Conservation (phyloP, 2,329 filamentous ascomycete species). For the Penicillium sp. region DNA sequence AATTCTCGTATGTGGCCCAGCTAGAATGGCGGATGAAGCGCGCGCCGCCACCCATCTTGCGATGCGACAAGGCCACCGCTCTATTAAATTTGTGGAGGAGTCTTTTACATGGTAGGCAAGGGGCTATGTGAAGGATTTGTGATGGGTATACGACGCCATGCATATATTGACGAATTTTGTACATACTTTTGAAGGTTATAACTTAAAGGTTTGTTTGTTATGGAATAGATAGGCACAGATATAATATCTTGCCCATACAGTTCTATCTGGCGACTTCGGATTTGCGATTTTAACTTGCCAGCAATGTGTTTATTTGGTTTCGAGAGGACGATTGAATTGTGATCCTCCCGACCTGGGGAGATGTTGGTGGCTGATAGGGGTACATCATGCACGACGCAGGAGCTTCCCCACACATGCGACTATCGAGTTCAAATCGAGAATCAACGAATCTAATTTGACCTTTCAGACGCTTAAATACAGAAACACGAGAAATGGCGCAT, state of each 20-base stretch:
- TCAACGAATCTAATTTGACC: not conserved
- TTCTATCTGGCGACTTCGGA: not conserved
- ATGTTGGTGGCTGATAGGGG: constrained; percentile 1
- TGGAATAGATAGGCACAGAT: not conserved
- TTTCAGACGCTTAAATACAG: not conserved
- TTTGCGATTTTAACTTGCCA: not conserved
- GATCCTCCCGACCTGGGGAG: not conserved
- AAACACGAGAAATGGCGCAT: not conserved
- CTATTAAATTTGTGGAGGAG: constrained; percentile 49
- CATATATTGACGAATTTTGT: not conserved
- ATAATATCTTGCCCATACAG: not conserved
- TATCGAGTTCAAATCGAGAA: constrained; percentile 5
- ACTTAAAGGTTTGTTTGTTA: not conserved
- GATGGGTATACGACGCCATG: not conserved
- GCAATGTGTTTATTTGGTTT: not conserved
- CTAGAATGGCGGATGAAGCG: constrained; percentile 47
- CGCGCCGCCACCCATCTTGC: constrained; percentile 41
- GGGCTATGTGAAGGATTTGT: not conserved
- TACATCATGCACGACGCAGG: constrained; percentile 10
- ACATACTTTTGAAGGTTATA: not conserved
- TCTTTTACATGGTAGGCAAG: constrained; percentile 39
- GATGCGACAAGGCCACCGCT: constrained; percentile 30
- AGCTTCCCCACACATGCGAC: constrained; percentile 8
- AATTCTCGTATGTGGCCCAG: constrained; percentile 48
- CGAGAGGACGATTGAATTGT: not conserved